Evolutionary conservation across 2,329 filamentous ascomycete genomes (phyloP).

Genomic region (Claviceps spartinae): DNA sequence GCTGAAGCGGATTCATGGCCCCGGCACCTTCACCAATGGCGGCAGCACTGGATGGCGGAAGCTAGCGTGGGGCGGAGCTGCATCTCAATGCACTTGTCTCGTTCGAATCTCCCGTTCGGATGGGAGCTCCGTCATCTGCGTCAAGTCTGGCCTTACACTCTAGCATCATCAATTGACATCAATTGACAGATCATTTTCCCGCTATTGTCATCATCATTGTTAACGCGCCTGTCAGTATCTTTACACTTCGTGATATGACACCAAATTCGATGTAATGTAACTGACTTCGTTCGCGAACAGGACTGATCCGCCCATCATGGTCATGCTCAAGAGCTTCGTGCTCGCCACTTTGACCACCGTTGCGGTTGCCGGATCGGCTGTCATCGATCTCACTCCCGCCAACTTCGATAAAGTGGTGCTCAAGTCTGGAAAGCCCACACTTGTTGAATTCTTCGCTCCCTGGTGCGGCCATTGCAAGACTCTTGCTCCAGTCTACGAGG

Average conservation of each 20-base stretch:
- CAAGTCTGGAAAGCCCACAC: constrained; percentile 83
- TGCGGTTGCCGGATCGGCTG: constrained; percentile 61
- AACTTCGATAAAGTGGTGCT: constrained; percentile 91
- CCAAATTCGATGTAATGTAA: not conserved
- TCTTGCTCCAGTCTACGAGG: constrained; percentile 87
- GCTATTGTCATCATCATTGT: not conserved
- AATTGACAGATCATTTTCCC: not conserved
- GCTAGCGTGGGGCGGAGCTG: not conserved
- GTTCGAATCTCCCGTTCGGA: not conserved
- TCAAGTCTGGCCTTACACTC: not conserved
- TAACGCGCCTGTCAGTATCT: not conserved
- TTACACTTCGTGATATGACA: not conserved
- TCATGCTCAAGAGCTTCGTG: constrained; percentile 47
- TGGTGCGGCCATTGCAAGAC: constrained; percentile 99
- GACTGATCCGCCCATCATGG: constrained; percentile 27
- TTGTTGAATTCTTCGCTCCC: constrained; percentile 96
- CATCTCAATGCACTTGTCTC: not conserved
- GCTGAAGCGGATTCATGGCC: too few species aligned
- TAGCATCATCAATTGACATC: not conserved
- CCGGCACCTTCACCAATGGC: not conserved
- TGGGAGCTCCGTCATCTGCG: not conserved
- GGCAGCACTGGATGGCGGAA: not conserved
- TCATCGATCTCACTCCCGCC: constrained; percentile 73
- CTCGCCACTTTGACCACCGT: constrained; percentile 40
- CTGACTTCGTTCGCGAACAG: not conserved